Conservation (phyloP, 768 basidiomycete species). For the Collybiopsis confluens region DNA sequence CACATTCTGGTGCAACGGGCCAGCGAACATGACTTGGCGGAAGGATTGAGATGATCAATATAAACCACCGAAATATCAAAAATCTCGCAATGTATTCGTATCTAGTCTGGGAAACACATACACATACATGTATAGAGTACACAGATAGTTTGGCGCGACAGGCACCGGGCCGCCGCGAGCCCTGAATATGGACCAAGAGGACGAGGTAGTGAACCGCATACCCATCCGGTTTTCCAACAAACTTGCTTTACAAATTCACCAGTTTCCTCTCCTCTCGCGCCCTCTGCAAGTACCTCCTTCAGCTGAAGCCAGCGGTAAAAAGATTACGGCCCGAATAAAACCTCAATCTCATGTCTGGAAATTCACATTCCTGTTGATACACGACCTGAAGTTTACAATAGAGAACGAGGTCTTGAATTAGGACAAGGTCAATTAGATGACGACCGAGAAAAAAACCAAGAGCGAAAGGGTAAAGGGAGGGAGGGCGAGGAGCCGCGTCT, state of each 20-base stretch:
- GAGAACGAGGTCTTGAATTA: slow-evolving; percentile 61
- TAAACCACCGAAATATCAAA: too few species aligned
- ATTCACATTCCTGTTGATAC: slow-evolving; percentile 81
- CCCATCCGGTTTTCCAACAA: slow-evolving; percentile 70
- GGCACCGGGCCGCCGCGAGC: too few species aligned
- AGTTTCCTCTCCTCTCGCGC: slow-evolving; percentile 73
- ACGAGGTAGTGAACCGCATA: slow-evolving; percentile 62
- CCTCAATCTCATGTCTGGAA: slow-evolving; percentile 59
- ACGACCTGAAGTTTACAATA: slow-evolving; percentile 77
- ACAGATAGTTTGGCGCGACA: too few species aligned
- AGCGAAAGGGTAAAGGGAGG: slow-evolving; percentile 32
- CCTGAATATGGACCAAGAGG: slow-evolving; percentile 31
- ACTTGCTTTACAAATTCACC: slow-evolving; percentile 69
- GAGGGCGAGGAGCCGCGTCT: slow-evolving; percentile 58
- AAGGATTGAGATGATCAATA: background rate
- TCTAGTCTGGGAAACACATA: too few species aligned
- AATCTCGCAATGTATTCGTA: too few species aligned
- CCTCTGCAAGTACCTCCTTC: slow-evolving; percentile 77
- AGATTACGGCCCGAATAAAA: slow-evolving; percentile 71
- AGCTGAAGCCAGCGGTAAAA: slow-evolving; percentile 67
- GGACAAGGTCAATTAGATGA: slow-evolving; percentile 67
- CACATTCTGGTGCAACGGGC: background rate
- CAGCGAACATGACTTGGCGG: background rate
- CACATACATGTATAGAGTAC: too few species aligned
- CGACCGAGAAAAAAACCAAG: slow-evolving; percentile 76